These are phyloP conservation scores for Neckera pumila DNA, from an alignment of 225 moss, liverwort and hornwort genomes.

Conservation along the genomic window DNA sequence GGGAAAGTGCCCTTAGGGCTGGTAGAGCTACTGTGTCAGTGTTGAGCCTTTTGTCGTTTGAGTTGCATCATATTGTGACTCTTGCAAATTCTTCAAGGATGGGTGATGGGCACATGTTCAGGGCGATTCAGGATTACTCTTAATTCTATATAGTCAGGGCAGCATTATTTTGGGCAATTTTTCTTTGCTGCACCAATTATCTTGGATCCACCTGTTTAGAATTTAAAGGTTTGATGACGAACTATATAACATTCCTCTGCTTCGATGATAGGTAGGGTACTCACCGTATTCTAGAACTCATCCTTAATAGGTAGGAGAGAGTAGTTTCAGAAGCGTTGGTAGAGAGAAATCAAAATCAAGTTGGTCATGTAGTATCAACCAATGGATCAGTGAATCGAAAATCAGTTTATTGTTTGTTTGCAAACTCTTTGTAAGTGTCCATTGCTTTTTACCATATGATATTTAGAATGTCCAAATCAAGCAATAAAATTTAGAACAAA, in stretches of 20 bases:
- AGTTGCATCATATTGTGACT: not conserved
- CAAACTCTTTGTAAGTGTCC: not conserved
- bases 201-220: not conserved
- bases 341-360: not conserved
- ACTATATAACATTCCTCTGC: no score
- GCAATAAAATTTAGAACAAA: not conserved
- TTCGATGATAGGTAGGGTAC: not conserved
- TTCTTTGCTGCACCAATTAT: not conserved
- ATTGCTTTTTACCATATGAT: not conserved
- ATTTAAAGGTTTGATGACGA: no score
- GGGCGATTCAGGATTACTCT: not conserved
- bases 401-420: not conserved
- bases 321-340: not conserved
- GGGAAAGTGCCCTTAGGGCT: not conserved
- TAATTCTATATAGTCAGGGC: not conserved
- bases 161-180: not conserved
- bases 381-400: not conserved
- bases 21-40: not conserved
- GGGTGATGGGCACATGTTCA: not conserved
- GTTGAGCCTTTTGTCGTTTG: not conserved
- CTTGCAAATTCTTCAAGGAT: not conserved
- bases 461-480: not conserved
- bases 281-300: no score
- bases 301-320: not conserved
- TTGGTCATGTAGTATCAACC: no score